Conservation (phyloP, 371 early-diverging fungal species). For the Mortierella polycephala region DNA sequence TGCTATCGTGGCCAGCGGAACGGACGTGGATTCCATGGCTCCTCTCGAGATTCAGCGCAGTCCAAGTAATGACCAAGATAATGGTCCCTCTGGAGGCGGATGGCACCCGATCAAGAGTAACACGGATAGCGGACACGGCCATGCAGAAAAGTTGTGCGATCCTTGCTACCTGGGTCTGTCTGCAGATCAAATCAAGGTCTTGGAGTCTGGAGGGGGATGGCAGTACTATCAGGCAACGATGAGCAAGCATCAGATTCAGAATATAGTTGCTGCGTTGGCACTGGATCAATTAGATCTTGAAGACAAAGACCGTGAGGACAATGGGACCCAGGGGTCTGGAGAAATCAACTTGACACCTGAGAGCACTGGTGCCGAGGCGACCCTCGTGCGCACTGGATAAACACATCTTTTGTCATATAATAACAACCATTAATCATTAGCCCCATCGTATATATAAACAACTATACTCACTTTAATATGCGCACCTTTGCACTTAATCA, state of each 20-base stretch:
- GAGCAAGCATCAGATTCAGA: constrained; percentile 32
- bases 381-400: neutral
- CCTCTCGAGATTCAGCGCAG: too few species aligned
- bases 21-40: too few species aligned
- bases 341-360: too few species aligned
- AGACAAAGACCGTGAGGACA: constrained; percentile 1
- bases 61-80: neutral
- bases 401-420: too few species aligned
- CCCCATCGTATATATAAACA: neutral
- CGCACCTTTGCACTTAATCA: neutral
- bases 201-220: constrained; percentile 53
- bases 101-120: constrained; percentile 43
- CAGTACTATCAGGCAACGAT: constrained; percentile 49
- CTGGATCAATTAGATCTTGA: constrained; percentile 14
- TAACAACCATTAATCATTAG: neutral
- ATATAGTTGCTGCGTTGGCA: constrained; percentile 39
- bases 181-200: constrained; percentile 41
- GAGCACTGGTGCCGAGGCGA: neutral
- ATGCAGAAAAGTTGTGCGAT: constrained; percentile 43
- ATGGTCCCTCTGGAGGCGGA: constrained; percentile 9
- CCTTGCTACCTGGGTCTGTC: constrained; percentile 52
- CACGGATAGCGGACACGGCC: constrained; percentile 44
- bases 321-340: neutral
- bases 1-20: neutral
- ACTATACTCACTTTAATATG: neutral